Percentiles rank a stretch among this genome's conserved stretches.
These are phyloP conservation scores for Gracilariopsis chorda DNA, from an alignment of 23 red algal species.

Conservation along the genomic window DNA sequence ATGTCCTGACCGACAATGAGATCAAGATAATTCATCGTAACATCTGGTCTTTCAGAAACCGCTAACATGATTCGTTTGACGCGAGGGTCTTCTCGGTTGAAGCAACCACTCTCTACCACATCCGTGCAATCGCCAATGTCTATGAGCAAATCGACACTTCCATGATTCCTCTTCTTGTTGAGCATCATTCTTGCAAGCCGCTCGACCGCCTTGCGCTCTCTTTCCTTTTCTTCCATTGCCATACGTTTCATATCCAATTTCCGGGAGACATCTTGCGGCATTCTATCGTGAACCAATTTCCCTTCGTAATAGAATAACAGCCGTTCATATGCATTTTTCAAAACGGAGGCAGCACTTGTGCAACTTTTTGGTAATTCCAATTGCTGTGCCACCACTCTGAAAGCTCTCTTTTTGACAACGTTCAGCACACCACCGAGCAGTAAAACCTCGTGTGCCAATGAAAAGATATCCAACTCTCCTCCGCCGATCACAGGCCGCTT, in stretches of 20 bases:
- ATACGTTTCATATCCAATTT: slow-evolving; percentile 43
- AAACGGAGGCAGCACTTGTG: slow-evolving; percentile 85
- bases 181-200: not conserved
- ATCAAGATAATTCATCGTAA: not conserved
- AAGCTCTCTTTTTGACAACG: slow-evolving; percentile 83
- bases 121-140: slow-evolving; percentile 9
- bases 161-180: not conserved
- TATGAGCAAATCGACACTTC: not conserved
- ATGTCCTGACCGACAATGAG: not conserved
- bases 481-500: slow-evolving; percentile 81
- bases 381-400: slow-evolving; percentile 76
- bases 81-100: not conserved
- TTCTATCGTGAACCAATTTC: slow-evolving; percentile 66
- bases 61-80: not conserved
- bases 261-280: slow-evolving; percentile 15
- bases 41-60: not conserved
- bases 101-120: not conserved
- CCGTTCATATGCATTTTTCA: slow-evolving; percentile 83
- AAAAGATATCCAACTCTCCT: slow-evolving; percentile 53
- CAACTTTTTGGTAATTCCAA: slow-evolving; percentile 81
- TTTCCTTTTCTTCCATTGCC: slow-evolving; percentile 38
- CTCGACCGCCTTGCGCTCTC: slow-evolving; percentile 27
- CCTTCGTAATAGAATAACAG: slow-evolving; percentile 91
- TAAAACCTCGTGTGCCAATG: slow-evolving; percentile 67
- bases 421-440: slow-evolving; percentile 82